A percentile compares a stretch with the other conserved stretches of the same genome.
Conservation (phyloP, 495 filamentous ascomycete species). For the Aspergillus olivimuriae region DNA sequence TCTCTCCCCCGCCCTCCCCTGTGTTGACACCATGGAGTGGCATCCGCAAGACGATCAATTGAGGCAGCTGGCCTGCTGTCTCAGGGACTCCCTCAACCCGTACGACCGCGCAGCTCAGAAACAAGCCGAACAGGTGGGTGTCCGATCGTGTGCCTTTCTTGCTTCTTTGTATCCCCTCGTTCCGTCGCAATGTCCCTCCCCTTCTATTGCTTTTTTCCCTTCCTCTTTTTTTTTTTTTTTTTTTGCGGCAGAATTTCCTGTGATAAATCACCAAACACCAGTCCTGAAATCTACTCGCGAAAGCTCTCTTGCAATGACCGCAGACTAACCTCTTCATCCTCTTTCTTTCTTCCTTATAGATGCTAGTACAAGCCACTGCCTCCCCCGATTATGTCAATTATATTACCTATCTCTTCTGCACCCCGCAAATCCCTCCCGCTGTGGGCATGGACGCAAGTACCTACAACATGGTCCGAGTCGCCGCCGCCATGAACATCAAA, state of each 20-base stretch:
- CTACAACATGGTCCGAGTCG: constrained; percentile 72
- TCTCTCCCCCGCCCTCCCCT: constrained; percentile 2
- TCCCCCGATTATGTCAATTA: constrained; percentile 97
- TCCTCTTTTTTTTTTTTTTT: not conserved
- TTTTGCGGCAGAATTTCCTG: not conserved
- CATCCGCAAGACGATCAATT: constrained; percentile 83
- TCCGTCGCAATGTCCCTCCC: constrained; percentile 6
- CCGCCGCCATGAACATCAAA: constrained; percentile 90
- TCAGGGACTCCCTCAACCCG: constrained; percentile 86
- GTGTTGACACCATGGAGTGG: constrained; percentile 66
- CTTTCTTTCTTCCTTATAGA: constrained; percentile 52
- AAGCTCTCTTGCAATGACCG: too few species aligned
- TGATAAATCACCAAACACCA: constrained; percentile 2
- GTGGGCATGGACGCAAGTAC: constrained; percentile 50
- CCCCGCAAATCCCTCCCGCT: constrained; percentile 50
- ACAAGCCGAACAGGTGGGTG: constrained; percentile 57
- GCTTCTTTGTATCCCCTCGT: constrained; percentile 13
- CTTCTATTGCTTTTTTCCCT: not conserved
- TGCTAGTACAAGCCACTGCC: constrained; percentile 85
- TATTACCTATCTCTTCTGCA: constrained; percentile 82
- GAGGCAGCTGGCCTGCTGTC: constrained; percentile 78
- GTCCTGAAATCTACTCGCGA: not conserved
- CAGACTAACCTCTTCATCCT: constrained; percentile 1
- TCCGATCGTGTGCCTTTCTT: too few species aligned
- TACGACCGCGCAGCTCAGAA: constrained; percentile 72